Conservation (phyloP, 2,329 filamentous ascomycete genomes). For the Thermoascus crustaceus region DNA sequence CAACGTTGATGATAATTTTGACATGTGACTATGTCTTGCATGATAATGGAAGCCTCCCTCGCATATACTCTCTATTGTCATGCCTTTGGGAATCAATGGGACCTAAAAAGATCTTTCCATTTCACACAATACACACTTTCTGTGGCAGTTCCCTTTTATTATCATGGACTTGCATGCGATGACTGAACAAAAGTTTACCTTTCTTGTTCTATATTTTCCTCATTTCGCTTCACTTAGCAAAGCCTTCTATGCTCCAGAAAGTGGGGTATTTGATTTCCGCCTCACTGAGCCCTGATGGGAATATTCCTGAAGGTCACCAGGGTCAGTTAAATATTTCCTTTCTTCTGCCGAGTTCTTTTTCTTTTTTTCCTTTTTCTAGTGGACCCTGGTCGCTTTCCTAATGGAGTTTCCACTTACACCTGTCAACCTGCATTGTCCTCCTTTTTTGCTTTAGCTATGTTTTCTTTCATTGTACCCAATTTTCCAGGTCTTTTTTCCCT, state of each 20-base stretch:
- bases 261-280: slow-evolving; percentile 3
- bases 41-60: slow-evolving; percentile 4
- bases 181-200: slow-evolving; percentile 1
- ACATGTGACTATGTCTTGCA: slow-evolving; percentile 30
- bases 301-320: slow-evolving; percentile 2
- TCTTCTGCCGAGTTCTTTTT: not conserved
- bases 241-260: not conserved
- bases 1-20: slow-evolving; percentile 37
- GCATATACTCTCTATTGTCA: slow-evolving; percentile 8
- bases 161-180: slow-evolving; percentile 2
- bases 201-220: slow-evolving; percentile 2
- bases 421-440: not conserved
- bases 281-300: not conserved
- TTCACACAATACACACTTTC: slow-evolving; percentile 1
- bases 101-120: slow-evolving; percentile 4
- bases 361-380: not conserved
- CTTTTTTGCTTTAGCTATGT: not conserved
- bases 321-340: no score
- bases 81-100: not conserved
- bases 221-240: not conserved
- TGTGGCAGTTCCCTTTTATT: not conserved
- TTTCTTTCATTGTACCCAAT: not conserved
- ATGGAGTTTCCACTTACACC: no score
- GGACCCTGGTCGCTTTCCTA: no score
- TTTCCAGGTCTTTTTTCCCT: not conserved